Evolutionary conservation across 1,284 basidiomycete species (phyloP).

Genomic region (Ceratobasidium sp.): DNA sequence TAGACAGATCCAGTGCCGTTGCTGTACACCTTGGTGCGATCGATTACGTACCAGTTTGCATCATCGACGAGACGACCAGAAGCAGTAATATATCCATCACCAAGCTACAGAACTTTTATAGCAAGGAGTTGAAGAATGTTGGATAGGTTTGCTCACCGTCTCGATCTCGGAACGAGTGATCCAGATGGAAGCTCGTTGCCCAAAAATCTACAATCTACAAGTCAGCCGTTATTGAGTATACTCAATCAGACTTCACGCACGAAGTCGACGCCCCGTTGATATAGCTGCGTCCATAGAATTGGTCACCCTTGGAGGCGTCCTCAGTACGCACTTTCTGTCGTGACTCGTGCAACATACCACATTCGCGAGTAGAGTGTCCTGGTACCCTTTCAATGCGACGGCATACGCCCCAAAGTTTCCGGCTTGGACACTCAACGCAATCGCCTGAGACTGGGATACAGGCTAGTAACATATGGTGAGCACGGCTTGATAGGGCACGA

Average conservation of each 20-base stretch:
- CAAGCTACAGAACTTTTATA: conserved; percentile 36
- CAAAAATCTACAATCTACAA: conserved; percentile 34
- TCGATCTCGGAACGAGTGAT: conserved; percentile 38
- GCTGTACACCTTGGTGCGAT: conserved; percentile 38
- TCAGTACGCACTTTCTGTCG: not conserved
- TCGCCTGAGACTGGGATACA: conserved; percentile 42
- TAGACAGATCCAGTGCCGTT: conserved; percentile 31
- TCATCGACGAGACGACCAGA: conserved; percentile 39
- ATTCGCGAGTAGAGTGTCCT: conserved; percentile 34
- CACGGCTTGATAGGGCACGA: not conserved
- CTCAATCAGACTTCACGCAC: not conserved
- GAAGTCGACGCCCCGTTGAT: conserved; percentile 43
- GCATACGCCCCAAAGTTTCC: conserved; percentile 35
- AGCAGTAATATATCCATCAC: conserved; percentile 42
- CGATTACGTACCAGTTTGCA: conserved; percentile 43
- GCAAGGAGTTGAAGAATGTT: not conserved
- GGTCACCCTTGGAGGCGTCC: conserved; percentile 36
- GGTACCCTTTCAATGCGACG: conserved; percentile 34
- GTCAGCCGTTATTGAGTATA: not conserved
- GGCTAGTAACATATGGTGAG: conserved; percentile 13
- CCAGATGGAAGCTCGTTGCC: conserved; percentile 41
- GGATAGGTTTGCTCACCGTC: conserved; percentile 21
- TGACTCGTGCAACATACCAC: conserved; percentile 2
- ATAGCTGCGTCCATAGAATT: conserved; percentile 41
- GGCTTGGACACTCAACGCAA: conserved; percentile 42